Evolutionary conservation across 2,329 filamentous ascomycete genomes (phyloP).

Genomic region (Fusarium coicis): DNA sequence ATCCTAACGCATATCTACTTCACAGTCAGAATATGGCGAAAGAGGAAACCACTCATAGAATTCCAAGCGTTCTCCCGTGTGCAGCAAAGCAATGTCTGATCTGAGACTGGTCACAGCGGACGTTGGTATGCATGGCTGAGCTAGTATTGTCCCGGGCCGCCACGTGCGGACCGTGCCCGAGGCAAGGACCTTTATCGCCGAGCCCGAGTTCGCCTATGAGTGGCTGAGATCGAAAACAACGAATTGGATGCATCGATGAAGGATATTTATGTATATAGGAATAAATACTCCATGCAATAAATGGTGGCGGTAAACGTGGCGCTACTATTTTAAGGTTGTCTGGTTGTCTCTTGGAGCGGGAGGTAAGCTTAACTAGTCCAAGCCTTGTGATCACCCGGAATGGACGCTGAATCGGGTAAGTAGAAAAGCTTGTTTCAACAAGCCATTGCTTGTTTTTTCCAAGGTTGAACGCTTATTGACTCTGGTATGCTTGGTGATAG

Average conservation of each 20-base stretch:
- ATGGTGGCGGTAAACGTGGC: not conserved
- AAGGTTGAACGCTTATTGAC: fast-evolving
- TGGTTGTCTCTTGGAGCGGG: not conserved
- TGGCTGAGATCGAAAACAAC: not conserved
- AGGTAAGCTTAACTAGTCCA: not conserved
- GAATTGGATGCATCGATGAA: not conserved
- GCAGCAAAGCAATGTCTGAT: not conserved
- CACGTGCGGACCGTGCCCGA: not conserved
- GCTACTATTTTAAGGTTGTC: not conserved
- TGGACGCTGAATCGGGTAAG: not conserved
- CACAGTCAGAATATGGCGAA: not conserved
- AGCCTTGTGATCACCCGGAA: not conserved
- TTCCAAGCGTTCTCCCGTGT: not conserved
- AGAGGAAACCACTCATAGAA: not conserved
- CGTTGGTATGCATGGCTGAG: not conserved
- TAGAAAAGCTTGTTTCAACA: not conserved
- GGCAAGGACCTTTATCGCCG: not conserved
- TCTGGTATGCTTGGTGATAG: not conserved
- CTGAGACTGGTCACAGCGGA: not conserved
- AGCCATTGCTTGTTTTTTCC: not conserved
- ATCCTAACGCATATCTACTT: not conserved
- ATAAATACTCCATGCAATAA: not conserved
- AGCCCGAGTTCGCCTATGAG: not conserved
- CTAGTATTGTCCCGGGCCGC: not conserved
- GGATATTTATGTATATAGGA: not conserved